Conservation (phyloP, 805 yeast species). For the Debaryomyces castellii region DNA sequence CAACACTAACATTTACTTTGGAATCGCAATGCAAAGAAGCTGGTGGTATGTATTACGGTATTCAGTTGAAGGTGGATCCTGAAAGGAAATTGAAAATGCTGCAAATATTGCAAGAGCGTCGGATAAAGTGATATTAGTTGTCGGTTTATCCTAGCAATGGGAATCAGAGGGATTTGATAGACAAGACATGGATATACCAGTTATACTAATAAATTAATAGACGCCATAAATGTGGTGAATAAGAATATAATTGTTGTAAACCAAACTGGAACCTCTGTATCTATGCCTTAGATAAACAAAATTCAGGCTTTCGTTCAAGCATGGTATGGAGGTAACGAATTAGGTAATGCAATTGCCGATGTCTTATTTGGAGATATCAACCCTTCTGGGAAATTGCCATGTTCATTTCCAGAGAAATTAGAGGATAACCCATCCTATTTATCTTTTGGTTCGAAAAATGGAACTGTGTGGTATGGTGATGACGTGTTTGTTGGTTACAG, state of each 20-base stretch:
- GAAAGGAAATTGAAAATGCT: slow-evolving; percentile 35
- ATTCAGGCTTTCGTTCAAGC: slow-evolving; percentile 50
- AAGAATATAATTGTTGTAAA: slow-evolving; percentile 52
- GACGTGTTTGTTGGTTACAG: slow-evolving; percentile 65
- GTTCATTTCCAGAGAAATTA: slow-evolving; percentile 51
- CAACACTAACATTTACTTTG: slow-evolving; percentile 37
- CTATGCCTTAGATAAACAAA: slow-evolving; percentile 49
- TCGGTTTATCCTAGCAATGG: slow-evolving; percentile 56
- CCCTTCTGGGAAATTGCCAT: slow-evolving; percentile 59
- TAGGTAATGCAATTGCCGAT: slow-evolving; percentile 60
- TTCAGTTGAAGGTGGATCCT: slow-evolving; percentile 15
- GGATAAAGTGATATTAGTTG: slow-evolving; percentile 52
- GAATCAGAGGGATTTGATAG: slow-evolving; percentile 64
- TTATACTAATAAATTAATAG: slow-evolving; percentile 43
- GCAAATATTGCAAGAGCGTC: slow-evolving; percentile 47
- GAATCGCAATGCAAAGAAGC: slow-evolving; percentile 12
- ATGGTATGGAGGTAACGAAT: slow-evolving; percentile 58
- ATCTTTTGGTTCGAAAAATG: slow-evolving; percentile 51
- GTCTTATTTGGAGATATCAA: slow-evolving; percentile 58
- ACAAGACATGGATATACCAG: slow-evolving; percentile 50
- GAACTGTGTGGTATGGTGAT: slow-evolving; percentile 60
- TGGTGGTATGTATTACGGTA: slow-evolving; percentile 27
- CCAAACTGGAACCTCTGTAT: slow-evolving; percentile 63
- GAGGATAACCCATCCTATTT: slow-evolving; percentile 59
- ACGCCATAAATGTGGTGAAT: slow-evolving; percentile 45